A percentile compares a stretch with the other conserved stretches of the same genome.
Evolutionary conservation across 1,284 basidiomycete species (phyloP).

Genomic region (Papiliotrema fonsecae): DNA sequence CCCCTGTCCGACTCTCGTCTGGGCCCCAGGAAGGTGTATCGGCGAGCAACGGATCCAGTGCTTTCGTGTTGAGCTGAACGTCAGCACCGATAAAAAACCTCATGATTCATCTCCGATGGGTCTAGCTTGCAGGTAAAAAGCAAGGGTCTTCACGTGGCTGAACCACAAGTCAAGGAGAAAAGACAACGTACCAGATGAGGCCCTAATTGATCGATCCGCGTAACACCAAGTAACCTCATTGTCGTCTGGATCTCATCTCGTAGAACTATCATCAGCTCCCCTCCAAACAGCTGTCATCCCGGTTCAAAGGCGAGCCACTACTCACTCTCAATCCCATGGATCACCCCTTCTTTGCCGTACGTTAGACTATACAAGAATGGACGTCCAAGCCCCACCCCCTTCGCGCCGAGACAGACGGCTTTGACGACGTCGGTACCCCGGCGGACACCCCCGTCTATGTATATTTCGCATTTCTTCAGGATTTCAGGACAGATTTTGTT

Average conservation of each 20-base stretch:
- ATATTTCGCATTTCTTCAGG: slow-evolving; percentile 44
- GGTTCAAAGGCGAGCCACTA: slow-evolving; percentile 3
- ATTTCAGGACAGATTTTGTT: slow-evolving; percentile 47
- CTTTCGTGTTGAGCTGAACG: background rate
- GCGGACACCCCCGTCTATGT: slow-evolving; percentile 51
- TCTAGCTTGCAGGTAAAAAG: background rate
- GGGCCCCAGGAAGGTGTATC: background rate
- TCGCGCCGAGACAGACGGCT: slow-evolving; percentile 52
- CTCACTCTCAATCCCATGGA: slow-evolving; percentile 50
- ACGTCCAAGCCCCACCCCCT: slow-evolving; percentile 49
- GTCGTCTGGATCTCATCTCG: slow-evolving; percentile 73
- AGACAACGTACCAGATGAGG: slow-evolving; percentile 39
- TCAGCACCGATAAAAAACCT: no score
- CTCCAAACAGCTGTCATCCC: background rate
- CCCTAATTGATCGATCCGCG: slow-evolving; percentile 53
- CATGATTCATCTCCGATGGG: no score
- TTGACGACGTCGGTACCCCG: slow-evolving; percentile 52
- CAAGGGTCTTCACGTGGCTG: background rate
- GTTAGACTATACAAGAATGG: slow-evolving; percentile 50
- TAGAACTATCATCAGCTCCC: slow-evolving; percentile 52
- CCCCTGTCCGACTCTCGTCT: background rate
- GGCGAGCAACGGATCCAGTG: background rate
- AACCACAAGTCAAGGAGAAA: background rate
- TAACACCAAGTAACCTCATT: slow-evolving; percentile 74
- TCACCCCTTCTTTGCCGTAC: slow-evolving; percentile 48